Evolutionary conservation across 495 filamentous ascomycete genomes (phyloP).

Genomic region (Neurospora sp.): DNA sequence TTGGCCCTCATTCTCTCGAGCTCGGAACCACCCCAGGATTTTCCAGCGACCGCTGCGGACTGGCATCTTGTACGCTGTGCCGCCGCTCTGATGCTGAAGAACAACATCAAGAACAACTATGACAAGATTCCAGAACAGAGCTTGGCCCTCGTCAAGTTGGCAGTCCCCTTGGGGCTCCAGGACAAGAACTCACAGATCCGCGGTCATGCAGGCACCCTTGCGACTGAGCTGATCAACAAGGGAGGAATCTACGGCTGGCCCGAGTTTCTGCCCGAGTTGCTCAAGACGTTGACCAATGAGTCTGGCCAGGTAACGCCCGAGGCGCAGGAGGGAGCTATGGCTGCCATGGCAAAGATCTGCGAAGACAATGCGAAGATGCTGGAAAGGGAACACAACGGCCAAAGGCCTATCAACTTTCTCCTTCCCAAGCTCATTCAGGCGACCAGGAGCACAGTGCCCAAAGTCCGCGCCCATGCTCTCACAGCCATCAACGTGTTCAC

Average conservation of each 20-base stretch:
- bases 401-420: slow-evolving; percentile 77
- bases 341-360: slow-evolving; percentile 86
- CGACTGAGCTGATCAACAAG: slow-evolving; percentile 82
- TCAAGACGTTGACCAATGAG: slow-evolving; percentile 65
- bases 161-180: slow-evolving; percentile 66
- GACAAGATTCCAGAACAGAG: slow-evolving; percentile 60
- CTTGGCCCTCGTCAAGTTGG: slow-evolving; percentile 64
- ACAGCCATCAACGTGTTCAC: slow-evolving; percentile 86
- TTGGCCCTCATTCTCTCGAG: slow-evolving; percentile 82
- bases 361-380: slow-evolving; percentile 87
- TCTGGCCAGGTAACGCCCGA: slow-evolving; percentile 52
- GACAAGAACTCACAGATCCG: slow-evolving; percentile 77
- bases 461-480: slow-evolving; percentile 69
- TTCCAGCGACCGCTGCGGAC: slow-evolving; percentile 45
- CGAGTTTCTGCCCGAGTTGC: slow-evolving; percentile 70
- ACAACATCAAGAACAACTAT: slow-evolving; percentile 66
- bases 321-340: slow-evolving; percentile 88
- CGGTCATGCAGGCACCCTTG: slow-evolving; percentile 81
- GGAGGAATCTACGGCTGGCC: slow-evolving; percentile 89
- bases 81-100: slow-evolving; percentile 90
- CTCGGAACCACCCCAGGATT: slow-evolving; percentile 43
- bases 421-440: slow-evolving; percentile 88
- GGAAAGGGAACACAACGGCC: slow-evolving; percentile 74
- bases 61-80: slow-evolving; percentile 74
- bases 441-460: slow-evolving; percentile 58